A percentile compares a stretch with the other conserved stretches of the same genome.
Evolutionary conservation across 1,284 basidiomycete genomes (phyloP).

Genomic region (Heterobasidion irregulare): DNA sequence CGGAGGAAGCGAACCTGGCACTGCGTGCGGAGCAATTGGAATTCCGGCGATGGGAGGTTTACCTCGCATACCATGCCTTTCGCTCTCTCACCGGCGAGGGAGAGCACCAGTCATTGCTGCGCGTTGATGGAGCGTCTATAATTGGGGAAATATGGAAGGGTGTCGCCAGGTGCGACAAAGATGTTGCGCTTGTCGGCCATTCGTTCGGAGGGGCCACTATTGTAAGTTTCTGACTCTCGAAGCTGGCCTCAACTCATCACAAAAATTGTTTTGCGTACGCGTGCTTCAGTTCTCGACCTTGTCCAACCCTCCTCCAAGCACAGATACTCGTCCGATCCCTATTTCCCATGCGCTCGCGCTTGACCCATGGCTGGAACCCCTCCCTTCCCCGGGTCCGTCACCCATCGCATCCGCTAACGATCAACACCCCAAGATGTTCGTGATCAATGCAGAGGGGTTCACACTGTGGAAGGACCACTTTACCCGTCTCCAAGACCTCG

Average conservation of each 20-base stretch:
- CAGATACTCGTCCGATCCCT: conserved; percentile 32
- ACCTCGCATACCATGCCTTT: conserved; percentile 37
- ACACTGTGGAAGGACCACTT: conserved; percentile 72
- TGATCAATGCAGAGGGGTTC: conserved; percentile 69
- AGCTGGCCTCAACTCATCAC: neutral
- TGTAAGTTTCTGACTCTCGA: conserved; percentile 29
- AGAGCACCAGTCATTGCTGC: conserved; percentile 8
- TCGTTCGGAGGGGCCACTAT: conserved; percentile 74
- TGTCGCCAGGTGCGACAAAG: conserved; percentile 29
- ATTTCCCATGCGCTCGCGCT: conserved; percentile 48
- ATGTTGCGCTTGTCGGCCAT: conserved; percentile 56
- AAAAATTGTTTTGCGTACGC: neutral
- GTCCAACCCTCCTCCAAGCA: conserved; percentile 31
- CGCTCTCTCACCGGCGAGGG: conserved; percentile 10
- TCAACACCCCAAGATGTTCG: conserved; percentile 31
- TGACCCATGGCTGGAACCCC: conserved; percentile 76
- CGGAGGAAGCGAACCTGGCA: conserved; percentile 3
- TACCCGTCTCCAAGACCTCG: conserved; percentile 39
- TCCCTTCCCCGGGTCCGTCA: conserved; percentile 45
- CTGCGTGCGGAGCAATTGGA: conserved; percentile 53
- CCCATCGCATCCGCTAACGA: neutral
- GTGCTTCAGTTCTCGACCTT: conserved; percentile 42
- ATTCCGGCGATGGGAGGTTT: conserved; percentile 59
- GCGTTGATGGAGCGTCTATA: conserved; percentile 18
- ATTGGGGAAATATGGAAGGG: conserved; percentile 35